Conservation (phyloP, 805 yeast species). For the Saturnispora bothae region DNA sequence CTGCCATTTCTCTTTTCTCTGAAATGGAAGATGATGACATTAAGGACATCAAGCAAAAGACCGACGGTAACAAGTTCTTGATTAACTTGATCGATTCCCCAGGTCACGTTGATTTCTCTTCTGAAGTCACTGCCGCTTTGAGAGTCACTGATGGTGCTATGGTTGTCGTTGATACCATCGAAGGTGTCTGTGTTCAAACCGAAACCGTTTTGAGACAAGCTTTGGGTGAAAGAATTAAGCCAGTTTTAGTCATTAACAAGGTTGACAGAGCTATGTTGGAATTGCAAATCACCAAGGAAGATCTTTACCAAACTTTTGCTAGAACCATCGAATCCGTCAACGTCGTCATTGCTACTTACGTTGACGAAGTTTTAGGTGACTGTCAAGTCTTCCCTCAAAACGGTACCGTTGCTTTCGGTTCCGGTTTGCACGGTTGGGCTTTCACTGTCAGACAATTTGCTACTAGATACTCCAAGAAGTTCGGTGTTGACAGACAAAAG, state of each 20-base stretch:
- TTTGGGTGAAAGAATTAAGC: slow-evolving; percentile 98
- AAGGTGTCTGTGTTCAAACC: slow-evolving; percentile 99
- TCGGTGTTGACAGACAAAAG: slow-evolving; percentile 96
- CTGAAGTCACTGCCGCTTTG: slow-evolving; percentile 99
- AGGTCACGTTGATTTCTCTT: slow-evolving; percentile 99
- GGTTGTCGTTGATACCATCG: slow-evolving; percentile 98
- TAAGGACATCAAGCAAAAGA: slow-evolving; percentile 84
- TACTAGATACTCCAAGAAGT: slow-evolving; percentile 94
- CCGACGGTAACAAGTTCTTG: slow-evolving; percentile 89
- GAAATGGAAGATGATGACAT: slow-evolving; percentile 78
- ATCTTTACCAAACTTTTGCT: slow-evolving; percentile 93
- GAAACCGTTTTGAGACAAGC: slow-evolving; percentile 99
- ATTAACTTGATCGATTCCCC: slow-evolving; percentile 98
- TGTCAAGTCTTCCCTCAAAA: slow-evolving; percentile 96
- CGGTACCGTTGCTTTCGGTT: slow-evolving; percentile 99
- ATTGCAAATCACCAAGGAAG: slow-evolving; percentile 98
- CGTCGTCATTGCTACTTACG: slow-evolving; percentile 94
- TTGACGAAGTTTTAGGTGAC: slow-evolving; percentile 86
- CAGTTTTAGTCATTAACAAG: slow-evolving; percentile 97
- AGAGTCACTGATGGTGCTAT: slow-evolving; percentile 99
- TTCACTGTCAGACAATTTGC: slow-evolving; percentile 99
- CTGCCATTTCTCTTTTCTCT: slow-evolving; percentile 94
- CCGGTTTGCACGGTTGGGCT: slow-evolving; percentile 99
- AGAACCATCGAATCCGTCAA: slow-evolving; percentile 99
- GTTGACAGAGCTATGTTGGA: slow-evolving; percentile 99